Base-by-base conservation (phyloP, 148 eudicot species). In the Cornus controversa region DNA sequence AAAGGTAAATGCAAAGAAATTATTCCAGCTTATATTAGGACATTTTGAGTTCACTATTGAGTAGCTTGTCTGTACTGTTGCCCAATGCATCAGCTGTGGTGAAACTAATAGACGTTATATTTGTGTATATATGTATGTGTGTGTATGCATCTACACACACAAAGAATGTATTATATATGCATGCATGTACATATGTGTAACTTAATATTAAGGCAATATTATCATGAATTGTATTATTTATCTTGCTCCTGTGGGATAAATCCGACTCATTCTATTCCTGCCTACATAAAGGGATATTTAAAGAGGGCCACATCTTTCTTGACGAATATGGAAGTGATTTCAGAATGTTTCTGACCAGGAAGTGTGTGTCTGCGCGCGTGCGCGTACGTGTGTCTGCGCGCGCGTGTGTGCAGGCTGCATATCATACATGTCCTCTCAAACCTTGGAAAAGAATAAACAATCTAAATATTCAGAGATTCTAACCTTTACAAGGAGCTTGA, bases 401-500 rank as follows among this genome's bases (percentile, higher is more conserved):
- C 14, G 14, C 7, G 53, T 10, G 14, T 4, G 3, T 5, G 27
- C 47, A 34, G 23, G 37, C 76, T 10, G 24, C 34, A 63, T 8
- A 8, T 37, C 78, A 31, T 26, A 26, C 0, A 26, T 45, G 18
- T 4, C 22, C 34, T 26, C 45, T 26, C 18, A 45, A 42, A 65
- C 9, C 77, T 66, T 66, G 37, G 36, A 31, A 40, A 16, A 10
- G 2, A 31, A 66, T 2, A 64, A 10, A 15, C 1, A 18, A 72
- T 53, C n/a, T 10, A 53, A 67, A 13, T 25, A 20, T 22, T 81
- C 40, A 18, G 2, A 54, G 63, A 65, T 34, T 74, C 87, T 73
- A 69, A 94, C 97, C 98, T 86, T 84, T 87, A 29, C 45, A 36
- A 45, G 84, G 80, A 79, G 84, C 88, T 65, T 69, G 85, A 74